A percentile compares a stretch with the other conserved stretches of the same genome.
These are phyloP conservation scores for Dioscorea alata DNA, from an alignment of 106 monocot genomes.

Conservation along the genomic window DNA sequence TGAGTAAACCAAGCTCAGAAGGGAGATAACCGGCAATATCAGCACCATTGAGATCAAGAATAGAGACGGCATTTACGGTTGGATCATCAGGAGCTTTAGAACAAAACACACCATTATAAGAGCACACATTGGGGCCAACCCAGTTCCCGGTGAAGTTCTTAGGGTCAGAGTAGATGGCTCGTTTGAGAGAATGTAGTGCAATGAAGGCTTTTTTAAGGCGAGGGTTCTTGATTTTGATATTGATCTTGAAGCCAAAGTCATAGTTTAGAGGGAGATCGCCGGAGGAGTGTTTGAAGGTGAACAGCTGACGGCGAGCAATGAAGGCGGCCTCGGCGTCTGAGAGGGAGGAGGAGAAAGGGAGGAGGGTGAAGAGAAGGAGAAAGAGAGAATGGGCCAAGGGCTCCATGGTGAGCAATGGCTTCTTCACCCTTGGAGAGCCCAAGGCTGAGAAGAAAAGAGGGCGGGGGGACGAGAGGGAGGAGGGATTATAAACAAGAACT, in stretches of 20 bases:
- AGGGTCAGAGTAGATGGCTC: conserved; percentile 7
- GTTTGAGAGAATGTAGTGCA: conserved; percentile 3
- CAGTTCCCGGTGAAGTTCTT: conserved; percentile 6
- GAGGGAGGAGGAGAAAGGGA: not conserved
- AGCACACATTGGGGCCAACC: conserved; percentile 6
- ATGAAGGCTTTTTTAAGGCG: conserved; percentile 5
- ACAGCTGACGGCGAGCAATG: conserved; percentile 13
- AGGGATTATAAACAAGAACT: not conserved
- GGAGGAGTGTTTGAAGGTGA: not conserved
- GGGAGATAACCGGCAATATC: conserved; percentile 48
- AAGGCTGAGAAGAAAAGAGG: not conserved
- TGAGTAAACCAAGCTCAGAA: conserved; percentile 34
- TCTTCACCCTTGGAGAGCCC: conserved; percentile 6
- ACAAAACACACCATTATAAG: conserved; percentile 9
- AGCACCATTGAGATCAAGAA: conserved; percentile 33
- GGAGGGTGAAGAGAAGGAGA: not conserved
- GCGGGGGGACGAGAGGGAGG: not conserved
- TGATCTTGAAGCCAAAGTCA: conserved; percentile 10
- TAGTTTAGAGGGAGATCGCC: conserved; percentile 9
- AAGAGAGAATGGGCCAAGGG: conserved; percentile 3
- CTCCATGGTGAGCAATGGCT: conserved; percentile 11
- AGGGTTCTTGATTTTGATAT: conserved; percentile 2
- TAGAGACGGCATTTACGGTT: conserved; percentile 18
- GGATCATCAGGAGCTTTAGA: conserved; percentile 2
- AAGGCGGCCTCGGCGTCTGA: conserved; percentile 7